Percentiles rank a stretch among this genome's conserved stretches.
phyloP scores from a whole-genome alignment of 2,329 filamentous ascomycete species.

The Alternaria viburni region DNA sequence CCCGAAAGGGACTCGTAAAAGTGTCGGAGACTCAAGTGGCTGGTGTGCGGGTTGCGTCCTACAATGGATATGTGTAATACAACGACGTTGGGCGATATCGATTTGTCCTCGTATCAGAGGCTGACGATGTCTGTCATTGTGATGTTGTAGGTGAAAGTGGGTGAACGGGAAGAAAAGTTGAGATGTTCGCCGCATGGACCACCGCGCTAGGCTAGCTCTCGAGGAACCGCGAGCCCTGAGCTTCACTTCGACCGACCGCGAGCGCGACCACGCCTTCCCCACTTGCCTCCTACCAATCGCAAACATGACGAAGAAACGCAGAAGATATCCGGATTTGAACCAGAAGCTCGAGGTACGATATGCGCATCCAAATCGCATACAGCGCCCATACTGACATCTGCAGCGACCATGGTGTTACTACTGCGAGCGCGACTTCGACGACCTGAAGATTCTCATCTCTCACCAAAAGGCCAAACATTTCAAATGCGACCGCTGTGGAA shows the following conservation, averaged over 20 bases:
- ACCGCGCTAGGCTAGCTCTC: slow-evolving; percentile 25
- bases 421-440: slow-evolving; percentile 98
- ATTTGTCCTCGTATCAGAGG: not conserved
- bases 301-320: slow-evolving; percentile 75
- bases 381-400: not conserved
- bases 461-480: slow-evolving; percentile 99
- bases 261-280: slow-evolving; percentile 4
- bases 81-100: not conserved
- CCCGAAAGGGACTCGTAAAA: slow-evolving; percentile 52
- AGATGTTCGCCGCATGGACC: slow-evolving; percentile 8
- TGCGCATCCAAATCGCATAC: not conserved
- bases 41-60: slow-evolving; percentile 48
- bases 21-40: slow-evolving; percentile 54
- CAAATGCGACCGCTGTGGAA: slow-evolving; percentile 90
- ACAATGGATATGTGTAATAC: not conserved
- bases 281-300: slow-evolving; percentile 3
- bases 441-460: slow-evolving; percentile 92
- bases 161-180: slow-evolving; percentile 20
- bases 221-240: slow-evolving; percentile 25
- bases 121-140: not conserved
- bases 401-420: slow-evolving; percentile 95
- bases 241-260: slow-evolving; percentile 15
- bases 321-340: slow-evolving; percentile 82
- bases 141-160: slow-evolving; percentile 8
- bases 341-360: slow-evolving; percentile 69